Conservation (phyloP, 164 flowering plant genomes). For the Liriodendron chinense region DNA sequence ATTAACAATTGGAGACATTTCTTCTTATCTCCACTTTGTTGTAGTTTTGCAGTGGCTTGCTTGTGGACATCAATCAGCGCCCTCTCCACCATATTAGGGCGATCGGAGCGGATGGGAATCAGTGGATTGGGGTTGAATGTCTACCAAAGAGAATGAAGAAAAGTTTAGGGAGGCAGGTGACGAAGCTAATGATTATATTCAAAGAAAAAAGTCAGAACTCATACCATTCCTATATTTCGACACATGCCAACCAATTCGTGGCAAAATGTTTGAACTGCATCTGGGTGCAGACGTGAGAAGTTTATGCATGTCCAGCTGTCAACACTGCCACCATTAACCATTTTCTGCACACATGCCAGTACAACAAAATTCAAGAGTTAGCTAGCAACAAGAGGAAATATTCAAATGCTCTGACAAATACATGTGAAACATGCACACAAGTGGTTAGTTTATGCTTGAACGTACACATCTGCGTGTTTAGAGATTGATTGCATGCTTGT, state of each 20-base stretch:
- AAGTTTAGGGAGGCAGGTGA: background rate
- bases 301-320: constrained; percentile 56
- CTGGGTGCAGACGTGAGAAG: constrained; percentile 34
- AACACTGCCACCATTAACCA: constrained; percentile 68
- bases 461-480: too few species aligned
- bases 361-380: too few species aligned
- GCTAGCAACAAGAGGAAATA: too few species aligned
- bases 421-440: too few species aligned
- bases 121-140: constrained; percentile 28
- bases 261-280: constrained; percentile 33
- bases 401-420: constrained; percentile 13
- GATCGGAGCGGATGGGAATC: constrained; percentile 28
- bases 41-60: constrained; percentile 12
- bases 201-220: constrained; percentile 28
- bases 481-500: too few species aligned
- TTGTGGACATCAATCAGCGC: constrained; percentile 35
- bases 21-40: constrained; percentile 1
- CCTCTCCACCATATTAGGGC: constrained; percentile 40
- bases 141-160: background rate
- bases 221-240: constrained; percentile 75
- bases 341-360: constrained; percentile 43
- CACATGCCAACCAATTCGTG: constrained; percentile 51
- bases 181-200: background rate
- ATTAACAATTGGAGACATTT: constrained; percentile 59
- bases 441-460: too few species aligned